Evolutionary conservation across 306 rosid genomes (phyloP), one percentile per base, ranked within the genome.

Genomic region (Casuarina cunninghamiana): DNA sequence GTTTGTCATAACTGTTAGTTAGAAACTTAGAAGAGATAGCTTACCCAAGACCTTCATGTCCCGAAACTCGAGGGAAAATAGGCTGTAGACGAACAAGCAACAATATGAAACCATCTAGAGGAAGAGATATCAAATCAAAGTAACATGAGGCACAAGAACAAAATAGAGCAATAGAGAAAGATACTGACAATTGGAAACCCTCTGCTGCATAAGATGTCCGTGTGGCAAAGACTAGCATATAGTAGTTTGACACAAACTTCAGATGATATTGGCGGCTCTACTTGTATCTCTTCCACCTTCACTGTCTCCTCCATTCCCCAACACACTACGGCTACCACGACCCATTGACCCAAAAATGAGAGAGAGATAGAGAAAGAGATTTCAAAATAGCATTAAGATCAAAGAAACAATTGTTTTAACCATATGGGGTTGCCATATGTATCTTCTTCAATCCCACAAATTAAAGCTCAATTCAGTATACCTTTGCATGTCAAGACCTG

Each of bases 11-110:
- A 49, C 4, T 49, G 16, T 35, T 5, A 11, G 2, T 16, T 16
- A 1, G 2, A 42, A 38, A 43, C 3, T 6, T 2, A 10, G n/a
- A 19, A 62, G 63, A 42, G 57, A 26, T 26, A 26, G 1, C 77
- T 35, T 58, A 87, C 93, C 93, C 91, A 35, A 89, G 85, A 53
- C 93, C 93, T 80, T 89, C 93, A 17, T 87, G 93, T 7, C 91
- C 91, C 37, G 82, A 78, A 58, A 84, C 89, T 74, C 81, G 69
- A 69, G 93, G 93, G 77, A 72, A 87, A 15, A 48, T 51, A 26
- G 71, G 74, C 89, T 89, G 85, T 65, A 77, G 57, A 73, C 4
- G 2, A 63, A 75, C 32, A 26, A 26, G 32, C 32, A 26, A 26
- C 32, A 26, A 26, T 26, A 26, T 26, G 1, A 26, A 26, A 26